phyloP scores from a whole-genome alignment of 805 yeast genomes.

The Suhomyces prunicola region DNA sequence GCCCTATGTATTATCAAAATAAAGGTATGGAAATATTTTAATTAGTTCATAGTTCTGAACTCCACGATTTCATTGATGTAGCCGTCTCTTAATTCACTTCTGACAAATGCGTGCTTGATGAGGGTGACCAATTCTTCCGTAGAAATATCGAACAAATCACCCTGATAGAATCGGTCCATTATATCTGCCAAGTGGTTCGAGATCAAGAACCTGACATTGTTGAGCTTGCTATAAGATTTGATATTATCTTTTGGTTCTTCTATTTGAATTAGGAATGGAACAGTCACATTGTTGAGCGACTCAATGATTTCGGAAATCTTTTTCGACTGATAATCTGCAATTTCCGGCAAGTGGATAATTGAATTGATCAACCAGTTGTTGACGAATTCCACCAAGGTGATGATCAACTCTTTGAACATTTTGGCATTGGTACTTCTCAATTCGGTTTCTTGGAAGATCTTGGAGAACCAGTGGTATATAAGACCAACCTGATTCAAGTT shows the following conservation, averaged over 20 bases:
- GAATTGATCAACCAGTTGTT: slow-evolving; percentile 27
- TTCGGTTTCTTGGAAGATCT: slow-evolving; percentile 16
- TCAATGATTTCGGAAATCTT: slow-evolving; percentile 27
- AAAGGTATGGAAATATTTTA: background rate
- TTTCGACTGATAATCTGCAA: slow-evolving; percentile 34
- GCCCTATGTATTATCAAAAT: background rate
- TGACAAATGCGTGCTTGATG: slow-evolving; percentile 40
- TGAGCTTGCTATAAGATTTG: slow-evolving; percentile 24
- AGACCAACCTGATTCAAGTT: slow-evolving; percentile 16
- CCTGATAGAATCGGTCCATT: slow-evolving; percentile 49
- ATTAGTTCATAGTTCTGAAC: slow-evolving; percentile 25
- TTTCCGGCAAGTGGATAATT: slow-evolving; percentile 26
- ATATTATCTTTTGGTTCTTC: slow-evolving; percentile 17
- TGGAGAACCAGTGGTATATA: slow-evolving; percentile 22
- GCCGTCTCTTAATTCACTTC: slow-evolving; percentile 43
- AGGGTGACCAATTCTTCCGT: slow-evolving; percentile 45
- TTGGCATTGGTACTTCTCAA: slow-evolving; percentile 24
- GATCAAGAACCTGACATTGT: slow-evolving; percentile 31
- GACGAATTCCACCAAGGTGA: slow-evolving; percentile 25
- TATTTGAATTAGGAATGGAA: slow-evolving; percentile 15
- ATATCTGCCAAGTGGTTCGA: slow-evolving; percentile 44
- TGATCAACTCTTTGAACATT: slow-evolving; percentile 25
- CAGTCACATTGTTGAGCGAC: slow-evolving; percentile 18
- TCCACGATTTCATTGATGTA: slow-evolving; percentile 46
- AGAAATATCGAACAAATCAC: slow-evolving; percentile 46